phyloP scores from a whole-genome alignment of 2,329 filamentous ascomycete genomes.

The Aspergillus niger region DNA sequence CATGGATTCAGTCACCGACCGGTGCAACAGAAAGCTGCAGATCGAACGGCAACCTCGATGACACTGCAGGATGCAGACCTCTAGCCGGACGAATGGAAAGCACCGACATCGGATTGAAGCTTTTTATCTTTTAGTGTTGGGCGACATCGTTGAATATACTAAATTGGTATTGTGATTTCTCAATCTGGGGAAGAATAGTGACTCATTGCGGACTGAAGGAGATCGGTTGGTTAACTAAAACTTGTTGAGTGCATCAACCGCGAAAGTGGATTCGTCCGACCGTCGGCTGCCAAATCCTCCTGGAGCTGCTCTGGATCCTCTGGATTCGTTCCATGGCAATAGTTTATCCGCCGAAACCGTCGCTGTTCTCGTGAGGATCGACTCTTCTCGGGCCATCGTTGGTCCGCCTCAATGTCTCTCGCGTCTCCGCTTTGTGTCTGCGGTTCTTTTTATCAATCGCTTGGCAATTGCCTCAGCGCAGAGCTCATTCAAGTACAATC shows the following conservation, averaged over 20 bases:
- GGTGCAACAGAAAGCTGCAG: not conserved
- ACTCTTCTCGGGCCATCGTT: not conserved
- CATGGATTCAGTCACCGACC: conserved; percentile 5
- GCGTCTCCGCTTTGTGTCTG: not conserved
- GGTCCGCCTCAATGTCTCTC: not conserved
- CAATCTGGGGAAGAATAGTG: not conserved
- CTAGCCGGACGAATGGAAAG: not conserved
- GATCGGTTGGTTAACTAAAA: not conserved
- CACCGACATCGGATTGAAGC: conserved; percentile 1
- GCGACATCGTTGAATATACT: not conserved
- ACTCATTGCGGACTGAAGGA: not conserved
- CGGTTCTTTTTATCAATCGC: not conserved
- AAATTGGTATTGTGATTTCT: not conserved
- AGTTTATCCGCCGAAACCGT: conserved; percentile 3
- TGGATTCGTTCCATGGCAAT: not conserved
- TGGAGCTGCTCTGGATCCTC: not conserved
- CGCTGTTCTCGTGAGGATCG: not conserved
- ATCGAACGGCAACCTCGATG: not conserved
- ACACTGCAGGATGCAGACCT: not conserved
- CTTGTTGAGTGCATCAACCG: not conserved
- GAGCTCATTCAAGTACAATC: not conserved
- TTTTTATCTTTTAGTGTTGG: not conserved
- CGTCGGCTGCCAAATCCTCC: not conserved
- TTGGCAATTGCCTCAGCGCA: not conserved
- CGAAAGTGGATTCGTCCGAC: not conserved